Percentiles rank a stretch among this genome's conserved stretches.
Conservation (phyloP, 2,329 filamentous ascomycete species). For the Colletotrichum aenigma region DNA sequence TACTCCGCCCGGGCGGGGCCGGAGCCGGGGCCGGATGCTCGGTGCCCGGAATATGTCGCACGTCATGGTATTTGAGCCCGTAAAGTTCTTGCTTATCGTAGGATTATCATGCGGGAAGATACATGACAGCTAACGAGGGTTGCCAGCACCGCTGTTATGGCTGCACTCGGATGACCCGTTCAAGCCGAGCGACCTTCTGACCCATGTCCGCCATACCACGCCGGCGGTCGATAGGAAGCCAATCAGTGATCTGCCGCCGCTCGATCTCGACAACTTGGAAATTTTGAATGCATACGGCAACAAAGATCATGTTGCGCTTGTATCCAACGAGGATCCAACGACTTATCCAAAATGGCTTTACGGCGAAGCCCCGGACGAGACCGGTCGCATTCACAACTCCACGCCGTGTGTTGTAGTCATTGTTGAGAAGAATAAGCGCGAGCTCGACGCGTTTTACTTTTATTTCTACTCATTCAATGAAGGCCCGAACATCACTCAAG, state of each 20-base stretch:
- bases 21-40: background rate
- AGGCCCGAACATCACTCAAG: conserved; percentile 34
- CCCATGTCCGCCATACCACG: conserved; percentile 32
- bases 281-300: conserved; percentile 25
- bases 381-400: conserved; percentile 25
- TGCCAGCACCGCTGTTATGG: conserved; percentile 33
- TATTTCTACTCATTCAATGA: conserved; percentile 39
- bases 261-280: conserved; percentile 31
- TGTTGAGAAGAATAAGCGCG: conserved; percentile 28
- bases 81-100: no score
- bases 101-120: background rate
- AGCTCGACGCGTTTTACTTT: conserved; percentile 37
- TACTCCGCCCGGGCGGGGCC: conserved; percentile 3
- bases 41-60: conserved; percentile 32
- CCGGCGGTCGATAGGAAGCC: conserved; percentile 22
- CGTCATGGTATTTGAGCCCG: conserved; percentile 28
- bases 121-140: background rate
- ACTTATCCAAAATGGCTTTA: conserved; percentile 29
- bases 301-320: conserved; percentile 24
- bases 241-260: conserved; percentile 20
- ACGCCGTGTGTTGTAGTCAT: conserved; percentile 34
- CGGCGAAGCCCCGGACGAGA: conserved; percentile 27
- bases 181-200: conserved; percentile 30
- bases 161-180: conserved; percentile 35
- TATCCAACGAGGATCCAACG: conserved; percentile 30